Evolutionary conservation across 208 protist genomes (phyloP), one percentile per base, ranked within the genome.

Genomic region (Kentomonas sorsogonicus): DNA sequence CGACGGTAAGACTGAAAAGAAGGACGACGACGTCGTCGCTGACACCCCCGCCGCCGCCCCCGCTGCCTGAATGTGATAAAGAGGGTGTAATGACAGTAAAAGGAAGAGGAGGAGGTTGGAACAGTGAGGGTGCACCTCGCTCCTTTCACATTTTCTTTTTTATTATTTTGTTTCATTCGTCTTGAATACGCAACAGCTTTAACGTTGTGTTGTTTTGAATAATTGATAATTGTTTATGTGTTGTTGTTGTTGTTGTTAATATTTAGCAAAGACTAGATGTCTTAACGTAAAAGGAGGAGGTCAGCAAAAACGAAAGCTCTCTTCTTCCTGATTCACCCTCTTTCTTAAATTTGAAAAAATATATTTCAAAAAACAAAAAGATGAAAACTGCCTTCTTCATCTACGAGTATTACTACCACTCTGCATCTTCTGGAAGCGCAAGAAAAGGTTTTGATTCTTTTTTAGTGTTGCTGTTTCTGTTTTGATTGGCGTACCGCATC

Each of bases 311-410:
- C 16, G 43, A 22, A 27, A 18, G 43, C 11, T 18, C 22, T 15
- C 25, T 48, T 48, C 25, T 48, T 48, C 15, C n/a, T 34, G 11
- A 31, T 53, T 53, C 47, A 31, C 13, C 27, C 47, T 22, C 47
- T 15, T 16, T 36, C n/a, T 53, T 16, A 13, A 31, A 18, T 34
- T 15, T 53, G 16, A 18, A 33, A 33, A n/a, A 18, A 53, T 13
- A 41, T 22, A 26, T n/a, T 38, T 25, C 13, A 29, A 58, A 7
- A 36, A 41, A 58, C 33, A 64, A 30, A 54, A 57, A 64, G 20
- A 23, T 33, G 41, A 33, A 57, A 64, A 46, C 3, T 22, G 40
- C 9, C 23, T 33, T 33, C 13, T 60, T 54, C n/a, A n/a, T n/a
- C n/a, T n/a, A 20, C 7, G 44, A 23, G 22, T 30, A 47, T 10